Conservation (phyloP, 768 basidiomycete species). For the Hysterangium stoloniferum region DNA sequence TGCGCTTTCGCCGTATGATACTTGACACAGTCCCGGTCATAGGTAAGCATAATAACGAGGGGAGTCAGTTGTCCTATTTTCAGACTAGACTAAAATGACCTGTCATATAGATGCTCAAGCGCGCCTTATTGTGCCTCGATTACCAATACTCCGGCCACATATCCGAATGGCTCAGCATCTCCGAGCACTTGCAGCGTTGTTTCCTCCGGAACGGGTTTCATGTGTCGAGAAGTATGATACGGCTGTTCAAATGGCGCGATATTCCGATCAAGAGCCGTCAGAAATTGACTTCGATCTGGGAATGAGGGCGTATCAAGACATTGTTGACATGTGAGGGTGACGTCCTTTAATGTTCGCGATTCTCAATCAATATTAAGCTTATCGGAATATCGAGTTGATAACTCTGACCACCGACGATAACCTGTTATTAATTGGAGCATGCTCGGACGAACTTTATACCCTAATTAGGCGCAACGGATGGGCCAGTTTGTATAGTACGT, state of each 20-base stretch:
- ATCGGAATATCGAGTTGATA: background rate
- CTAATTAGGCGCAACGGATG: too few relatives aligned
- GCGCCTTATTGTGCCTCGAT: conserved; percentile 63
- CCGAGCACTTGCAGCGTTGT: conserved; percentile 61
- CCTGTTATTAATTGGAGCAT: too few relatives aligned
- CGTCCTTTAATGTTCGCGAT: too few relatives aligned
- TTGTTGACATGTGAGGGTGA: conserved; percentile 47
- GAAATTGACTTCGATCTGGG: conserved; percentile 63
- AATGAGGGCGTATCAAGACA: conserved; percentile 51
- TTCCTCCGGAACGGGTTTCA: conserved; percentile 25
- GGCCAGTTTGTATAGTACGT: too few relatives aligned
- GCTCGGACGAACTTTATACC: too few relatives aligned
- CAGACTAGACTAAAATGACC: too few relatives aligned
- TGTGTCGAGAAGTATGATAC: conserved; percentile 52
- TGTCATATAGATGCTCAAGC: conserved; percentile 59
- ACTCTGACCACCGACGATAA: too few relatives aligned
- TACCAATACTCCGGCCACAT: conserved; percentile 63
- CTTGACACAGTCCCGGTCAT: conserved; percentile 63
- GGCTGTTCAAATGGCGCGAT: conserved; percentile 63
- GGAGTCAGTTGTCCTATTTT: background rate
- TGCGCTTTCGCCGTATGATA: conserved; percentile 60
- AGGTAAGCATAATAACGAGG: conserved; percentile 36
- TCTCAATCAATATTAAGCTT: too few relatives aligned
- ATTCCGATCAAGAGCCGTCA: conserved; percentile 49
- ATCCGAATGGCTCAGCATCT: conserved; percentile 75